phyloP scores from a whole-genome alignment of 495 filamentous ascomycete genomes.

The Neurospora intermedia region DNA sequence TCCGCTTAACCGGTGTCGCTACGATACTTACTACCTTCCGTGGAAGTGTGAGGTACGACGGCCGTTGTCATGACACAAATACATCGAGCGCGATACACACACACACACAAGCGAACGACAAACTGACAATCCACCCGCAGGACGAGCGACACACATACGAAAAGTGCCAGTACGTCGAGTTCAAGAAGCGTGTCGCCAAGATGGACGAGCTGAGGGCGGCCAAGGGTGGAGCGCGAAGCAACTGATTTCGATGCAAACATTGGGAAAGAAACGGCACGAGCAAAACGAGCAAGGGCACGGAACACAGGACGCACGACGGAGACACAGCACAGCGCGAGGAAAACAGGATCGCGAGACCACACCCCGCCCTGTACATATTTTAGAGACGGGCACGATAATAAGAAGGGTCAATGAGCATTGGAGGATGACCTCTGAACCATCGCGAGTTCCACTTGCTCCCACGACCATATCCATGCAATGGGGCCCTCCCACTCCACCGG shows the following conservation, averaged over 20 bases:
- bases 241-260: slow-evolving; percentile 37
- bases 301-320: not conserved
- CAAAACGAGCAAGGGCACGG: not conserved
- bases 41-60: slow-evolving; percentile 91
- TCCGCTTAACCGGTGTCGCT: slow-evolving; percentile 88
- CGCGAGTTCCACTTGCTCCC: not conserved
- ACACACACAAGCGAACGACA: not conserved
- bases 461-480: not conserved
- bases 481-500: not conserved
- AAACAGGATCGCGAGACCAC: not conserved
- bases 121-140: slow-evolving; percentile 32
- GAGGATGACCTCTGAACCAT: no score
- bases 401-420: not conserved
- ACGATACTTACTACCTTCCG: slow-evolving; percentile 83
- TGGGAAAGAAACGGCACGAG: not conserved
- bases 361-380: not conserved
- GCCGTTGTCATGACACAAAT: not conserved
- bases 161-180: slow-evolving; percentile 97
- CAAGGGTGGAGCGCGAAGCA: slow-evolving; percentile 81
- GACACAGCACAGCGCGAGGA: not conserved
- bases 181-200: slow-evolving; percentile 96
- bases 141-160: slow-evolving; percentile 94
- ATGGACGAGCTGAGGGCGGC: slow-evolving; percentile 90
- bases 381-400: not conserved
- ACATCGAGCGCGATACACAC: not conserved